A percentile compares a stretch with the other conserved stretches of the same genome.
These are phyloP conservation scores for Vitis riparia DNA, from an alignment of 164 flowering plant genomes.

Conservation along the genomic window DNA sequence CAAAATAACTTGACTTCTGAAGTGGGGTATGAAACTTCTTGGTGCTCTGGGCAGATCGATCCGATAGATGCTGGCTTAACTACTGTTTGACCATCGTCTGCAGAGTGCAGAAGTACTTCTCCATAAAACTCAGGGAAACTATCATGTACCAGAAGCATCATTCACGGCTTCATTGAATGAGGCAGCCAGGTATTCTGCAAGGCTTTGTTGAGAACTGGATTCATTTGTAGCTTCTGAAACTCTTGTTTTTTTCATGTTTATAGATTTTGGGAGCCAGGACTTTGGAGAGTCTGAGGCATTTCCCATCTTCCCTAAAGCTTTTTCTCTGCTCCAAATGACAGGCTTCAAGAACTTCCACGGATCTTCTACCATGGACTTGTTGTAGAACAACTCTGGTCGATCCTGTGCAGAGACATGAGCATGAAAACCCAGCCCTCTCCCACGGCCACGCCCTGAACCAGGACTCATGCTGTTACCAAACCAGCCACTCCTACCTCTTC, in stretches of 20 bases:
- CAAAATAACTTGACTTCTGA: too few relatives aligned
- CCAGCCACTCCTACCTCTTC: slow-evolving; percentile 37
- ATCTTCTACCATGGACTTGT: slow-evolving; percentile 75
- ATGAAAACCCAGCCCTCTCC: slow-evolving; percentile 40
- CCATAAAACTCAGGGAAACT: not conserved
- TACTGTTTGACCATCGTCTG: too few relatives aligned
- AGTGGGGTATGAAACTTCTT: too few relatives aligned
- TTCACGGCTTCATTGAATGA: slow-evolving; percentile 48
- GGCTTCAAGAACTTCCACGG: slow-evolving; percentile 75
- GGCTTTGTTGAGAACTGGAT: slow-evolving; percentile 41
- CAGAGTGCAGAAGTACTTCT: not conserved
- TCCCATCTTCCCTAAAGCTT: not conserved
- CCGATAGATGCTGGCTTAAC: too few relatives aligned
- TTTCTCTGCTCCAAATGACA: slow-evolving; percentile 32
- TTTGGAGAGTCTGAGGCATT: slow-evolving; percentile 11
- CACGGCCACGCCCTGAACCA: slow-evolving; percentile 33
- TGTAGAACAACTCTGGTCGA: slow-evolving; percentile 42
- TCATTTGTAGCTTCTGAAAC: slow-evolving; percentile 25
- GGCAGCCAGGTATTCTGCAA: slow-evolving; percentile 71
- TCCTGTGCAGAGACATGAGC: slow-evolving; percentile 29
- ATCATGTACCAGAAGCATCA: slow-evolving; percentile 20
- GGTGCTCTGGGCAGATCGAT: too few relatives aligned
- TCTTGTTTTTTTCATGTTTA: slow-evolving; percentile 37
- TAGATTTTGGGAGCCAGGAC: slow-evolving; percentile 52
- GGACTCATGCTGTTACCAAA: slow-evolving; percentile 19